Conservation (phyloP, 2,329 filamentous ascomycete genomes). For the Cytospora paraplurivora region DNA sequence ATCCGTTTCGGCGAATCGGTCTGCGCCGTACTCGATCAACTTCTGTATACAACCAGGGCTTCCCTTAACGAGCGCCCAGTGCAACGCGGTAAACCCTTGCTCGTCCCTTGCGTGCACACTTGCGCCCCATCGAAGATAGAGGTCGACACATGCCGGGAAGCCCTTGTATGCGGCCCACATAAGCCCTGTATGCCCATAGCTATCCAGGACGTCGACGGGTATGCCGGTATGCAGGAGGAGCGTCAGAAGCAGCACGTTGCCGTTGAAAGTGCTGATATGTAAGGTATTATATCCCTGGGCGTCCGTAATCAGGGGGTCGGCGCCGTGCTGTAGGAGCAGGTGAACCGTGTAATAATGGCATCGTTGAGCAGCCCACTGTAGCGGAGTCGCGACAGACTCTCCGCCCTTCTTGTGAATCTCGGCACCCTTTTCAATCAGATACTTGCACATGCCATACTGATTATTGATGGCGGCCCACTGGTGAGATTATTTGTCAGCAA, state of each 20-base stretch:
- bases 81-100: slow-evolving; percentile 89
- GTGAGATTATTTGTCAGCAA: slow-evolving; percentile 19
- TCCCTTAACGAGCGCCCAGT: slow-evolving; percentile 96
- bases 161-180: slow-evolving; percentile 99
- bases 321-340: slow-evolving; percentile 85
- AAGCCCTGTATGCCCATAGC: slow-evolving; percentile 86
- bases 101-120: slow-evolving; percentile 90
- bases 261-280: slow-evolving; percentile 95
- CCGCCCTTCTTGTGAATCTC: slow-evolving; percentile 95
- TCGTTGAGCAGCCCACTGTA: slow-evolving; percentile 95
- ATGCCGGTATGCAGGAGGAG: slow-evolving; percentile 94
- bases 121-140: slow-evolving; percentile 93
- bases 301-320: slow-evolving; percentile 89
- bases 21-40: slow-evolving; percentile 91
- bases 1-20: slow-evolving; percentile 85
- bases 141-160: slow-evolving; percentile 85
- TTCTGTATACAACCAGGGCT: slow-evolving; percentile 88
- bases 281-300: slow-evolving; percentile 97
- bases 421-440: slow-evolving; percentile 80
- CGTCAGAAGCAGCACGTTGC: slow-evolving; percentile 86
- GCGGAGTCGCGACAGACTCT: slow-evolving; percentile 88
- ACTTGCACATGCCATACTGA: slow-evolving; percentile 95
- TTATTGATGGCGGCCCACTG: slow-evolving; percentile 99
- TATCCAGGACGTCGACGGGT: slow-evolving; percentile 86
- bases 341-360: slow-evolving; percentile 97